A percentile compares a stretch with the other conserved stretches of the same genome.
Evolutionary conservation across 257 asterid genomes (phyloP).

Genomic region (Agastache rugosa): DNA sequence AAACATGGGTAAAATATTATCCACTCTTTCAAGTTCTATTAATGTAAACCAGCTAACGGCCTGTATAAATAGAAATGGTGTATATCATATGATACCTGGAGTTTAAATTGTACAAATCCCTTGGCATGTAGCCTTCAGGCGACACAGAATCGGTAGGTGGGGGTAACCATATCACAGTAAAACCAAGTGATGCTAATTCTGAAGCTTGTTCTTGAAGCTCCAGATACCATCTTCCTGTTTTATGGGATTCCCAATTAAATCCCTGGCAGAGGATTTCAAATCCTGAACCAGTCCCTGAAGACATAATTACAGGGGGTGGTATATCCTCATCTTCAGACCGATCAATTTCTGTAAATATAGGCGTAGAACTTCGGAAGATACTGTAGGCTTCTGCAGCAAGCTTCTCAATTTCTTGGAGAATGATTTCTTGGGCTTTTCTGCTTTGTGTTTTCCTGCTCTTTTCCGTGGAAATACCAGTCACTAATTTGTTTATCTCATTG

Average conservation of each 20-base stretch:
- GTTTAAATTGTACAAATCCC: constrained; percentile 85
- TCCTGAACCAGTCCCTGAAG: constrained; percentile 94
- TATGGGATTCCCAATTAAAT: constrained; percentile 97
- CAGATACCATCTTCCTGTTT: constrained; percentile 88
- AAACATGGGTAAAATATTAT: neutral
- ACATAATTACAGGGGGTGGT: constrained; percentile 50
- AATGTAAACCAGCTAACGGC: neutral
- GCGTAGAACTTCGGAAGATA: constrained; percentile 74
- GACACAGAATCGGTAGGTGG: constrained; percentile 99
- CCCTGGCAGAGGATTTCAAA: constrained; percentile 91
- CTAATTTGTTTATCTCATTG: constrained; percentile 72
- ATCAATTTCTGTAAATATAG: constrained; percentile 52
- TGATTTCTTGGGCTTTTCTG: constrained; percentile 73
- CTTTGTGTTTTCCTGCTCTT: constrained; percentile 62
- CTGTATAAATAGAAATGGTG: constrained; percentile 2
- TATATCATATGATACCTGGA: constrained; percentile 68
- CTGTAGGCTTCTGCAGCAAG: constrained; percentile 99
- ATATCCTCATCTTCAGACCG: constrained; percentile 48
- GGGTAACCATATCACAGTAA: constrained; percentile 93
- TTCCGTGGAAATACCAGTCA: constrained; percentile 71
- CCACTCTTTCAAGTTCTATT: neutral
- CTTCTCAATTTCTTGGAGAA: constrained; percentile 98
- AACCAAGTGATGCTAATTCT: constrained; percentile 79
- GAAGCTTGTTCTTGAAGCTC: constrained; percentile 76
- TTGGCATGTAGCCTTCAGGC: constrained; percentile 98